These are phyloP conservation scores for Deuterostichococcus epilithicus DNA, from an alignment of 139 green algal species.

Conservation along the genomic window DNA sequence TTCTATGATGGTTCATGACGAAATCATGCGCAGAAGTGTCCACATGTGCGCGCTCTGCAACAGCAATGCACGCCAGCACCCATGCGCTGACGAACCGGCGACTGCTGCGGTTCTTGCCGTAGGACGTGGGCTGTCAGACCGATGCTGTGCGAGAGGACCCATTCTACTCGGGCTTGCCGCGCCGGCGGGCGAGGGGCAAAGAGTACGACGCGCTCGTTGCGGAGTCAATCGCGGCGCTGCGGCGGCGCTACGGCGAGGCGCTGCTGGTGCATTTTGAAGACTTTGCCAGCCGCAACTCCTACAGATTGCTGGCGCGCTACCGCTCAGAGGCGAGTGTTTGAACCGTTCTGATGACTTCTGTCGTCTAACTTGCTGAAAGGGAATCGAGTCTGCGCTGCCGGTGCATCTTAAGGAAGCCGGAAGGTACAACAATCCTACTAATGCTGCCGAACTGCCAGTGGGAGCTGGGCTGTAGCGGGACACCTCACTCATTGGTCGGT, in stretches of 20 bases:
- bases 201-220: slow-evolving; percentile 41
- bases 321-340: background rate
- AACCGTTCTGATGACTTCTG: background rate
- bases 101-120: too few relatives aligned
- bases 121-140: slow-evolving; percentile 36
- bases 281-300: slow-evolving; percentile 27
- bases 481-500: too few relatives aligned
- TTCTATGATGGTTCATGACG: too few relatives aligned
- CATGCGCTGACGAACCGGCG: too few relatives aligned
- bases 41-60: too few relatives aligned
- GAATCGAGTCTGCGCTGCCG: too few relatives aligned
- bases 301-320: slow-evolving; percentile 15
- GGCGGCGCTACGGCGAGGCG: slow-evolving; percentile 18
- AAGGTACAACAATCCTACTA: too few relatives aligned
- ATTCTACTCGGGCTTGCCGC: slow-evolving; percentile 30
- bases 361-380: background rate
- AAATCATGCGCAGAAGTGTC: too few relatives aligned
- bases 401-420: too few relatives aligned
- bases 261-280: slow-evolving; percentile 57
- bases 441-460: too few relatives aligned
- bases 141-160: slow-evolving; percentile 24
- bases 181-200: slow-evolving; percentile 27
- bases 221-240: slow-evolving; percentile 28
- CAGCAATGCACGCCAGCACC: too few relatives aligned
- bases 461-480: too few relatives aligned